Conservation (phyloP, 148 eudicot species). For the Rhododendron ovatum region DNA sequence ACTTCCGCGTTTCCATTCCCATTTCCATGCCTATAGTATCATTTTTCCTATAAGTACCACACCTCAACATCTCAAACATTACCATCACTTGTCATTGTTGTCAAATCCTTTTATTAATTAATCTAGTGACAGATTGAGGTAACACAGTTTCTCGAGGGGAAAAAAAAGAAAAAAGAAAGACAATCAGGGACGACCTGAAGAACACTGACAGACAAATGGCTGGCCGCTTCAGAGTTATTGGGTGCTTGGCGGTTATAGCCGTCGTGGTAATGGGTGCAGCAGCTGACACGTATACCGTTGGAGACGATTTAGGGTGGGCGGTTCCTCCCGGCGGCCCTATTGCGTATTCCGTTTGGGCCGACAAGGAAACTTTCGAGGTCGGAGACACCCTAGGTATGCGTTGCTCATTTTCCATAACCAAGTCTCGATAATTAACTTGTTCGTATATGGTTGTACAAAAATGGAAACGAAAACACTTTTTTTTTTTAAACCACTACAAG, state of each 20-base stretch:
- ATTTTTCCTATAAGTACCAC: background rate
- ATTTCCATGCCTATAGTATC: background rate
- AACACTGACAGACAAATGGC: background rate
- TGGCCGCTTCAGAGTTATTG: background rate
- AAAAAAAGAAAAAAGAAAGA: background rate
- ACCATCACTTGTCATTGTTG: background rate
- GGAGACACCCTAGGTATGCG: conserved; percentile 6
- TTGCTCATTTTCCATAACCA: background rate
- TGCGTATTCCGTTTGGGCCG: conserved; percentile 1
- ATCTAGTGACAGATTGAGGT: background rate
- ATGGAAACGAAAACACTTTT: background rate
- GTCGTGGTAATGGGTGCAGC: background rate
- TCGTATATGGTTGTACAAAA: background rate
- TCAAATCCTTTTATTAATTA: background rate
- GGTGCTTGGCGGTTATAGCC: background rate
- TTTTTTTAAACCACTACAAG: too few relatives aligned
- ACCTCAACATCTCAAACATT: background rate
- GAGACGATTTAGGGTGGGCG: background rate
- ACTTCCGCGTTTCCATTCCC: background rate
- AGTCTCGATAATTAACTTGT: background rate
- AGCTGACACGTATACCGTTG: background rate
- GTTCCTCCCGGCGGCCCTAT: background rate
- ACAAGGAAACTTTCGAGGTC: background rate
- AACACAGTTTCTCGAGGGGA: too few relatives aligned
- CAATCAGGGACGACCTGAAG: background rate